These are phyloP conservation scores for Syzygium grande DNA, from an alignment of 345 rosid genomes.

Conservation along the genomic window DNA sequence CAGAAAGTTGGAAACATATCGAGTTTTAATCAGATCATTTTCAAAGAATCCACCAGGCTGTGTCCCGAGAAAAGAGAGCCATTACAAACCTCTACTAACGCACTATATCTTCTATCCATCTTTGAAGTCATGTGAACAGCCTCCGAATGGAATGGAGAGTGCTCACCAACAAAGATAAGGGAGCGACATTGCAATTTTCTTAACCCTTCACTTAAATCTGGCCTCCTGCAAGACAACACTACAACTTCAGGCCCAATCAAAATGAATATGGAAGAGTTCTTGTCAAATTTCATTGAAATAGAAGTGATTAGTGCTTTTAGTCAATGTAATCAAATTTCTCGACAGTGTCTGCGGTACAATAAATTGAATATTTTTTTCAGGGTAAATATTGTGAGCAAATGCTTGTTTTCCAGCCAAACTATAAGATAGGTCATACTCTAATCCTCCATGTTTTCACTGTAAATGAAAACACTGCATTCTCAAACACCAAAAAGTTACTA, in stretches of 20 bases:
- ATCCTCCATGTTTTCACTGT: not conserved
- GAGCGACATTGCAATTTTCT: slow-evolving; percentile 70
- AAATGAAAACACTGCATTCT: not conserved
- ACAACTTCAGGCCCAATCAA: not conserved
- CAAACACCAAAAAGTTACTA: not conserved
- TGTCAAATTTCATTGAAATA: not conserved
- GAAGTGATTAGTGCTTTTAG: not conserved
- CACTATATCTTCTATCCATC: slow-evolving; percentile 69
- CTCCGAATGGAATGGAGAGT: slow-evolving; percentile 78
- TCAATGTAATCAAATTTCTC: not conserved
- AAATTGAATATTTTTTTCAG: not conserved
- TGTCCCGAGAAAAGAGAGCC: not conserved
- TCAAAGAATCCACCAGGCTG: not conserved
- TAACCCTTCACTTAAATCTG: slow-evolving; percentile 71
- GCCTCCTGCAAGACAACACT: slow-evolving; percentile 50
- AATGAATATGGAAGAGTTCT: not conserved
- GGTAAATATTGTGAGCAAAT: not conserved
- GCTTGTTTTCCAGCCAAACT: not conserved
- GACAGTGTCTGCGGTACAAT: not conserved
- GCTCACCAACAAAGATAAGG: slow-evolving; percentile 80
- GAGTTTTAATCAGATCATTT: not conserved
- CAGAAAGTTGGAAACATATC: not conserved
- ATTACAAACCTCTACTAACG: slow-evolving; percentile 74
- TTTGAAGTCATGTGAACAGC: slow-evolving; percentile 81
- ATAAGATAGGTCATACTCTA: not conserved